Percentiles rank a stretch among this genome's conserved stretches.
phyloP scores from a whole-genome alignment of 2,329 filamentous ascomycete genomes.

The Colletotrichum sp. region DNA sequence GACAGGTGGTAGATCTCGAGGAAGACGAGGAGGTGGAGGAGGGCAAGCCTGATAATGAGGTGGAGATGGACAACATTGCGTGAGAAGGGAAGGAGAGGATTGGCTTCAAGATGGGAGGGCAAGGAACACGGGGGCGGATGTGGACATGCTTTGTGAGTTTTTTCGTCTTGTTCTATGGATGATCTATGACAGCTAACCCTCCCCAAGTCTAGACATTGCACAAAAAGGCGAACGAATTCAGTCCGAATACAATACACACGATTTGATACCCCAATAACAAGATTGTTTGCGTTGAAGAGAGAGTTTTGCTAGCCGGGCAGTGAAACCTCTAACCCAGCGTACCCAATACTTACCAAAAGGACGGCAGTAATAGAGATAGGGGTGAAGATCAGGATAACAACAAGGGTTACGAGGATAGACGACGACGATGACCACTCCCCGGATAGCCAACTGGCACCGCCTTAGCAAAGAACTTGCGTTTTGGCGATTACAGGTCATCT shows the following conservation, averaged over 20 bases:
- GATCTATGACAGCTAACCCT: background rate
- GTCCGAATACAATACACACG: conserved; percentile 5
- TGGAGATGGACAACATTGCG: conserved; percentile 12
- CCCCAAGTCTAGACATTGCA: background rate
- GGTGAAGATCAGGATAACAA: rapidly evolving
- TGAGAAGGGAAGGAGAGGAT: background rate
- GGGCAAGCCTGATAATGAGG: background rate
- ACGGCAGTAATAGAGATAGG: too few relatives aligned
- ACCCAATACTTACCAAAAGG: too few relatives aligned
- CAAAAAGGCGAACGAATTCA: background rate
- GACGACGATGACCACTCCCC: too few relatives aligned
- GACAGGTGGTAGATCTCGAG: background rate
- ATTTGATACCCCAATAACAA: conserved; percentile 15
- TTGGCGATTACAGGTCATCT: background rate
- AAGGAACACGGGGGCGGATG: background rate
- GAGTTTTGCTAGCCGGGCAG: too few relatives aligned
- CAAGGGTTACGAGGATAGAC: too few relatives aligned
- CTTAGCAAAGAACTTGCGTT: background rate
- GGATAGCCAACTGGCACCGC: too few relatives aligned
- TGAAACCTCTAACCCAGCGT: too few relatives aligned
- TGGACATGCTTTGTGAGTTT: conserved; percentile 13
- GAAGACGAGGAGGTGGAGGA: background rate
- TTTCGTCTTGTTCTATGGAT: background rate
- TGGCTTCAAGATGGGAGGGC: background rate
- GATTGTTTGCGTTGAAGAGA: background rate